phyloP scores from a whole-genome alignment of 2,329 filamentous ascomycete species.

The Trichothecium roseum region DNA sequence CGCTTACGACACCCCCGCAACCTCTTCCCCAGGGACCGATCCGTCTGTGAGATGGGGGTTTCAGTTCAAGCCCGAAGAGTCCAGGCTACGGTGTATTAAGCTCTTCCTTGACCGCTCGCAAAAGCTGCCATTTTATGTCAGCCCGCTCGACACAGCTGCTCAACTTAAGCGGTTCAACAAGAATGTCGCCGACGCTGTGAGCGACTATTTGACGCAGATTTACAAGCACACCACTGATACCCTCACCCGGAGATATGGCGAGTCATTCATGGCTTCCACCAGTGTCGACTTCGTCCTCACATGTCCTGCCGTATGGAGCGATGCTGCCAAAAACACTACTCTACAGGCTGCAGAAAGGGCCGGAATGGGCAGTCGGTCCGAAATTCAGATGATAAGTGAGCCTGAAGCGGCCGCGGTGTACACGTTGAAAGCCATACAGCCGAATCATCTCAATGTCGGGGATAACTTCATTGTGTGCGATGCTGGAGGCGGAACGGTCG shows the following conservation, averaged over 20 bases:
- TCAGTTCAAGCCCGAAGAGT: slow-evolving; percentile 69
- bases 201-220: slow-evolving; percentile 69
- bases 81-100: slow-evolving; percentile 71
- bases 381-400: slow-evolving; percentile 72
- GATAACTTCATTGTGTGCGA: slow-evolving; percentile 56
- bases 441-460: slow-evolving; percentile 60
- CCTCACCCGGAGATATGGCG: slow-evolving; percentile 62
- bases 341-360: slow-evolving; percentile 67
- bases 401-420: slow-evolving; percentile 73
- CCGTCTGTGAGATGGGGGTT: slow-evolving; percentile 65
- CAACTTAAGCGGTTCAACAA: slow-evolving; percentile 66
- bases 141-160: slow-evolving; percentile 64
- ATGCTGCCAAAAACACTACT: slow-evolving; percentile 76
- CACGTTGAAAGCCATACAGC: slow-evolving; percentile 69
- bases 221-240: slow-evolving; percentile 72
- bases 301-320: slow-evolving; percentile 75
- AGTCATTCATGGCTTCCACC: slow-evolving; percentile 67
- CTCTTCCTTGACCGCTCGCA: slow-evolving; percentile 73
- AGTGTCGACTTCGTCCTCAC: slow-evolving; percentile 72
- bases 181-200: slow-evolving; percentile 69
- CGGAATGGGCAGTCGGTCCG: slow-evolving; percentile 61
- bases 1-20: slow-evolving; percentile 39
- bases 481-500: slow-evolving; percentile 55
- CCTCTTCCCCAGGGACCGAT: slow-evolving; percentile 23
- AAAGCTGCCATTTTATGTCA: slow-evolving; percentile 72